phyloP scores from a whole-genome alignment of 2,329 filamentous ascomycete genomes.

The Ploettnerulaceae sp. region DNA sequence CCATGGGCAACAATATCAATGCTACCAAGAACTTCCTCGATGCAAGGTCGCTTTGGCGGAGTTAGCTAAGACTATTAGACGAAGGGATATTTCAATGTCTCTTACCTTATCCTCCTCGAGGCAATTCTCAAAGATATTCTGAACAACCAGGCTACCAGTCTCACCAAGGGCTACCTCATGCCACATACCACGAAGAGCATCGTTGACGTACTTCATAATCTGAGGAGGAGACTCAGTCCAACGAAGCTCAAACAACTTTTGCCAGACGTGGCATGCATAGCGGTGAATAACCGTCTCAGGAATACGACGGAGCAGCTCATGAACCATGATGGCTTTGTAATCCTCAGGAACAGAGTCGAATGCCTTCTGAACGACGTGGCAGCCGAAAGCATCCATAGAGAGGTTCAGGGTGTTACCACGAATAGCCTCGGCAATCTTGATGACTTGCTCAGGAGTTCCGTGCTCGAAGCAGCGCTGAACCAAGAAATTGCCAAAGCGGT shows the following conservation, averaged over 20 bases:
- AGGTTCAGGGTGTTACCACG: constrained; percentile 89
- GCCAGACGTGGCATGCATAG: constrained; percentile 98
- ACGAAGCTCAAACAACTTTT: constrained; percentile 96
- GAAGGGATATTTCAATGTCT: neutral
- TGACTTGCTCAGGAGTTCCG: constrained; percentile 87
- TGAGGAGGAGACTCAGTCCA: constrained; percentile 94
- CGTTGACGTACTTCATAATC: constrained; percentile 98
- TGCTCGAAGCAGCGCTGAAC: constrained; percentile 99
- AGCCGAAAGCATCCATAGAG: constrained; percentile 98
- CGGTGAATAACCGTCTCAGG: constrained; percentile 97
- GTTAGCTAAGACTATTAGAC: constrained; percentile 18
- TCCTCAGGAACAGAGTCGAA: constrained; percentile 97
- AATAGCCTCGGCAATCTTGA: constrained; percentile 91
- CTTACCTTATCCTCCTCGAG: constrained; percentile 94
- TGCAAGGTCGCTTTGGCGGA: constrained; percentile 75
- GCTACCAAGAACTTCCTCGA: constrained; percentile 90
- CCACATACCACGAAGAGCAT: constrained; percentile 94
- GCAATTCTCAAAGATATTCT: constrained; percentile 99
- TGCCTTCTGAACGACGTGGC: constrained; percentile 96
- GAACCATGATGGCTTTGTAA: constrained; percentile 98
- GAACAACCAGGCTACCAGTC: constrained; percentile 94
- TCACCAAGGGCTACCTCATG: constrained; percentile 96
- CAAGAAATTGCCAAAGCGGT: constrained; percentile 96
- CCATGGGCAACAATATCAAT: constrained; percentile 96
- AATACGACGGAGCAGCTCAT: constrained; percentile 89